A percentile compares a stretch with the other conserved stretches of the same genome.
phyloP scores from a whole-genome alignment of 2,329 filamentous ascomycete species.

The Thielaviopsis punctulata region DNA sequence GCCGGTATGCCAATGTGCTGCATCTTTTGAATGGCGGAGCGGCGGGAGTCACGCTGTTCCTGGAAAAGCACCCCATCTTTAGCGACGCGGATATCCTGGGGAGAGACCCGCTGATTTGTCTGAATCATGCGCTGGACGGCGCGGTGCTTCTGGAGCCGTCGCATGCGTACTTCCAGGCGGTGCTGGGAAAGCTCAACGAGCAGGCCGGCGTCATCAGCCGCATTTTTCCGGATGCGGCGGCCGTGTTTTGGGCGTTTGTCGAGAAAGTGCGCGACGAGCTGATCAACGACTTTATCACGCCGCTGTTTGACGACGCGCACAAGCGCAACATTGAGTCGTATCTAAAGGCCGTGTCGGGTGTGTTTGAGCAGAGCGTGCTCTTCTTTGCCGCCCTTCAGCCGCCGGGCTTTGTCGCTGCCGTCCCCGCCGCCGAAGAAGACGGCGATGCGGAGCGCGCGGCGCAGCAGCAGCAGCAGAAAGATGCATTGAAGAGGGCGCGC shows the following conservation, averaged over 20 bases:
- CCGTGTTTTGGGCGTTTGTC: constrained; percentile 62
- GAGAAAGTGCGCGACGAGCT: constrained; percentile 73
- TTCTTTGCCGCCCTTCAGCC: constrained; percentile 51
- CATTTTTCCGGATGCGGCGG: constrained; percentile 56
- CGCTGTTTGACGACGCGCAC: constrained; percentile 76
- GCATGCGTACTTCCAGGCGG: constrained; percentile 57
- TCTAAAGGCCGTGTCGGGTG: constrained; percentile 67
- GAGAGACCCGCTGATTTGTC: constrained; percentile 57
- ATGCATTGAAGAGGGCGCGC: constrained; percentile 35
- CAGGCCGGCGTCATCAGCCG: constrained; percentile 64
- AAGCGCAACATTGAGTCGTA: constrained; percentile 59
- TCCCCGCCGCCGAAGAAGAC: background rate
- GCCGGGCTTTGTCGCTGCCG: background rate
- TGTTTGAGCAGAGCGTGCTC: constrained; percentile 71
- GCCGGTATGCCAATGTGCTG: constrained; percentile 72
- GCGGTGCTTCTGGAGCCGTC: constrained; percentile 64
- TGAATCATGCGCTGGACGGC: constrained; percentile 50
- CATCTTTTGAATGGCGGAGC: constrained; percentile 65
- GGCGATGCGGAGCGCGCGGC: background rate
- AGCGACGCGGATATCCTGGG: constrained; percentile 52
- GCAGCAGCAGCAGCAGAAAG: background rate
- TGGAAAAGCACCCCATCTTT: constrained; percentile 77
- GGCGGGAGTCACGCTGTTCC: constrained; percentile 66
- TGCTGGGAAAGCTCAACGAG: constrained; percentile 64
- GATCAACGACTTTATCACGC: constrained; percentile 69